These are phyloP conservation scores for Coemansia sp. DNA, from an alignment of 192 early-diverging fungal genomes.

Conservation along the genomic window DNA sequence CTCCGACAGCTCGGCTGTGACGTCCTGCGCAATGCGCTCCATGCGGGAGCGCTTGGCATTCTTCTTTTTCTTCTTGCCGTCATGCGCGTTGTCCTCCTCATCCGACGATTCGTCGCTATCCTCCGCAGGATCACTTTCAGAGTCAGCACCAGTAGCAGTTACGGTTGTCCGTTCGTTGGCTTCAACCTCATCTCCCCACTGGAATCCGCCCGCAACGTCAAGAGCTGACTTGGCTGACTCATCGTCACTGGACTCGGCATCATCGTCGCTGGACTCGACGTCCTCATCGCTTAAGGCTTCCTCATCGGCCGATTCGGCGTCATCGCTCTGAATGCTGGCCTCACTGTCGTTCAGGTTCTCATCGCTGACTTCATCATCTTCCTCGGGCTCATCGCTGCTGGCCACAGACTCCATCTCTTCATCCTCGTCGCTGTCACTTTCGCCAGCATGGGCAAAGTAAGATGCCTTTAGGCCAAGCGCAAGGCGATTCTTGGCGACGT, in stretches of 20 bases:
- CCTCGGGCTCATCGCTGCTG: conserved; percentile 26
- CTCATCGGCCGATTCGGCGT: background rate
- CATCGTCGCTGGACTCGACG: conserved; percentile 3
- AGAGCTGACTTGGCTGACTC: conserved; percentile 25
- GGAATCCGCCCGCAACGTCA: conserved; percentile 50
- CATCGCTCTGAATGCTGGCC: conserved; percentile 5
- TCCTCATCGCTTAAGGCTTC: background rate
- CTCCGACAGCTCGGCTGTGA: conserved; percentile 67
- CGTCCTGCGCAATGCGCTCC: conserved; percentile 65
- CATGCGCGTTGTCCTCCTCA: conserved; percentile 36
- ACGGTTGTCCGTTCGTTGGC: conserved; percentile 39
- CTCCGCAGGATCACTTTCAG: conserved; percentile 32
- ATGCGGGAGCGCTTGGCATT: conserved; percentile 61
- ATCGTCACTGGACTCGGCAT: conserved; percentile 5
- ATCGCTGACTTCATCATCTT: conserved; percentile 15
- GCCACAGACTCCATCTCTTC: conserved; percentile 14
- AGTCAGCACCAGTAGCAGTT: conserved; percentile 14
- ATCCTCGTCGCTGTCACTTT: conserved; percentile 46
- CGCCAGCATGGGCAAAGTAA: conserved; percentile 68
- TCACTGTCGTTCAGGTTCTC: conserved; percentile 17
- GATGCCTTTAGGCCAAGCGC: conserved; percentile 83
- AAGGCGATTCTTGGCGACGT: conserved; percentile 67
- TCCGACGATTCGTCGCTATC: conserved; percentile 56
- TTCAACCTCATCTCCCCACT: conserved; percentile 56
- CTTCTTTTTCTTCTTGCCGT: conserved; percentile 19